A percentile compares a stretch with the other conserved stretches of the same genome.
phyloP scores from a whole-genome alignment of 768 basidiomycete species.

The Lentinus tigrinus region DNA sequence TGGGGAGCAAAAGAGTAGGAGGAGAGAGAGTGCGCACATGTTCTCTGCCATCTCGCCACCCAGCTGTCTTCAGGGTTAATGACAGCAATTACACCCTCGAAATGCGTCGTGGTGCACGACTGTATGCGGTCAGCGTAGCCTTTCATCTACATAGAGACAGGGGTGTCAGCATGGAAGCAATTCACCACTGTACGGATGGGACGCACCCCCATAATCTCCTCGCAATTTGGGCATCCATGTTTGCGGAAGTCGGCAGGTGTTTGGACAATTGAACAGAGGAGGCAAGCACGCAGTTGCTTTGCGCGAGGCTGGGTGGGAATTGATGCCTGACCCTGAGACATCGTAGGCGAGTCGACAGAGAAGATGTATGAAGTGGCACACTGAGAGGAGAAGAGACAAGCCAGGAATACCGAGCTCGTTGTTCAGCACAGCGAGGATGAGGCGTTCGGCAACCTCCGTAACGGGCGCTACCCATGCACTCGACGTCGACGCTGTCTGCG shows the following conservation, averaged over 20 bases:
- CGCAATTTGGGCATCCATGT: slow-evolving; percentile 94
- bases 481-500: background rate
- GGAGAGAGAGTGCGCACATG: slow-evolving; percentile 50
- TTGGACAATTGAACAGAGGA: slow-evolving; percentile 91
- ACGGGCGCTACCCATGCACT: background rate
- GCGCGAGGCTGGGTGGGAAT: slow-evolving; percentile 64
- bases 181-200: background rate
- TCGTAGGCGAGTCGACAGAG: background rate
- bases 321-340: slow-evolving; percentile 29
- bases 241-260: slow-evolving; percentile 79
- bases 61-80: slow-evolving; percentile 86
- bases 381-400: background rate
- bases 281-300: slow-evolving; percentile 83
- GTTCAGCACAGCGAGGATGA: background rate
- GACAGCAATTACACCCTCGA: slow-evolving; percentile 88
- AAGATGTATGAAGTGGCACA: background rate
- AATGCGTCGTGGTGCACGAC: slow-evolving; percentile 87
- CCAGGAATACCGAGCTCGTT: background rate
- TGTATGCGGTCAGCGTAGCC: slow-evolving; percentile 79
- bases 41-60: slow-evolving; percentile 96
- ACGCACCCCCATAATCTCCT: slow-evolving; percentile 87
- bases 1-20: background rate
- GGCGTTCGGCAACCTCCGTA: slow-evolving; percentile 8
- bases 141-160: slow-evolving; percentile 63
- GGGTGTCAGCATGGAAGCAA: background rate